These are phyloP conservation scores for Linnemannia hyalina DNA, from an alignment of 192 early-diverging fungal genomes.

Conservation along the genomic window DNA sequence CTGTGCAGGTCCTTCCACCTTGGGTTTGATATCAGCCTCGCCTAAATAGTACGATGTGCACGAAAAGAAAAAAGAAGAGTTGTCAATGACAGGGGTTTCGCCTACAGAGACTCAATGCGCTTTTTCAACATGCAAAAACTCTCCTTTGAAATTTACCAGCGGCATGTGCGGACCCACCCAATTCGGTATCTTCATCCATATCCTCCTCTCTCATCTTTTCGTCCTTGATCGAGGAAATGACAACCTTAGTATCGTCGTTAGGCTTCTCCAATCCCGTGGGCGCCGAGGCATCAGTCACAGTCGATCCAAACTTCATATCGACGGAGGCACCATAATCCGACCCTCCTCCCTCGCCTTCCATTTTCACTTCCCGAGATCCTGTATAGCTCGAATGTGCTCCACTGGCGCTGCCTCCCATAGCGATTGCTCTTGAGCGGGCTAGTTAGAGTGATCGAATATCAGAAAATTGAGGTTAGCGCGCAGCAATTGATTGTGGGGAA, in stretches of 20 bases:
- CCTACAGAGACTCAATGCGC: not conserved
- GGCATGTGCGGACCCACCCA: not conserved
- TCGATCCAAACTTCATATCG: conserved; percentile 53
- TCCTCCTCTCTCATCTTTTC: conserved; percentile 29
- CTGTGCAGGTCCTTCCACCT: conserved; percentile 41
- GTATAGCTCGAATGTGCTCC: conserved; percentile 56
- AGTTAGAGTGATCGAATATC: not conserved
- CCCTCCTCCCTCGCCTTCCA: conserved; percentile 29
- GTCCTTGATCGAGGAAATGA: conserved; percentile 8
- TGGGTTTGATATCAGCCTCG: conserved; percentile 36
- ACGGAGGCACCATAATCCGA: conserved; percentile 47
- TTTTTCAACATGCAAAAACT: too few species aligned
- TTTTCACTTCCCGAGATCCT: conserved; percentile 28
- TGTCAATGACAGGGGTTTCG: not conserved
- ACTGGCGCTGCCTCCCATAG: conserved; percentile 38
- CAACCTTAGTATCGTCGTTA: conserved; percentile 15
- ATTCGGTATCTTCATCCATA: conserved; percentile 17
- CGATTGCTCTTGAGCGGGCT: conserved; percentile 38
- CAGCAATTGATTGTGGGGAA: not conserved
- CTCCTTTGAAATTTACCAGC: not conserved
- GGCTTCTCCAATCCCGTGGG: conserved; percentile 43
- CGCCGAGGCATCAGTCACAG: conserved; percentile 38
- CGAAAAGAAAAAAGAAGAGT: not conserved
- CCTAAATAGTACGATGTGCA: not conserved
- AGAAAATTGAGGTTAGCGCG: not conserved